Percentiles rank a stretch among this genome's conserved stretches.
Evolutionary conservation across 148 eudicot genomes (phyloP).

Genomic region (Spergularia marina): DNA sequence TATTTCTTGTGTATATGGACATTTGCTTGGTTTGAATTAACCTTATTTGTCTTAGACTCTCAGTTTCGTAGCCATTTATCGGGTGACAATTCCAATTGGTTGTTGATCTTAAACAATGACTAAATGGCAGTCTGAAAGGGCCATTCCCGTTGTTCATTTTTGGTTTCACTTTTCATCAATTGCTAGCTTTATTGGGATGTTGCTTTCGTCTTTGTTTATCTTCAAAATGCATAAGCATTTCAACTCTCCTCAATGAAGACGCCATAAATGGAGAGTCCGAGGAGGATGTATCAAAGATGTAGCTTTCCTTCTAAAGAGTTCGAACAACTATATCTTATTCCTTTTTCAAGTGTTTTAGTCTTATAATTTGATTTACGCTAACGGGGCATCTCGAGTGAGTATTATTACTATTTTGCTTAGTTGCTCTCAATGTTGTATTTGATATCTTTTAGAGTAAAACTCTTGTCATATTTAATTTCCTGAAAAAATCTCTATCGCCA

Average conservation of each 20-base stretch:
- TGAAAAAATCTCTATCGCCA: conserved; percentile 24
- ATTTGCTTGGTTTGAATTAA: too few species aligned
- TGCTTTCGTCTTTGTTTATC: too few species aligned
- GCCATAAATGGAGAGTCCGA: too few species aligned
- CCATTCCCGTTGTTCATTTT: not conserved
- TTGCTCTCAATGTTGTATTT: not conserved
- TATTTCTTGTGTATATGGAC: too few species aligned
- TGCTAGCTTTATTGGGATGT: too few species aligned
- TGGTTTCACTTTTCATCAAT: not conserved
- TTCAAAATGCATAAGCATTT: too few species aligned
- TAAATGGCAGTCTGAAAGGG: not conserved
- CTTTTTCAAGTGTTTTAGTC: too few species aligned
- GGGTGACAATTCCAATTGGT: not conserved
- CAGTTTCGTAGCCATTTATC: not conserved
- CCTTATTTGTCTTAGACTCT: too few species aligned
- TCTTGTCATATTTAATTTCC: not conserved
- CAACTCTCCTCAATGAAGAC: too few species aligned
- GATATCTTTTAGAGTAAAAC: not conserved
- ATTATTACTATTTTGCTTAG: not conserved
- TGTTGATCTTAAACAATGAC: not conserved
- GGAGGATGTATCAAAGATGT: not conserved
- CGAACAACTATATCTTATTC: not conserved
- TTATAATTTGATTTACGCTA: not conserved
- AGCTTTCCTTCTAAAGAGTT: not conserved
- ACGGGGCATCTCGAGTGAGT: not conserved